Percentiles rank a stretch among this genome's conserved stretches.
Conservation (phyloP, 257 asterid species). For the Leonotis leonurus region DNA sequence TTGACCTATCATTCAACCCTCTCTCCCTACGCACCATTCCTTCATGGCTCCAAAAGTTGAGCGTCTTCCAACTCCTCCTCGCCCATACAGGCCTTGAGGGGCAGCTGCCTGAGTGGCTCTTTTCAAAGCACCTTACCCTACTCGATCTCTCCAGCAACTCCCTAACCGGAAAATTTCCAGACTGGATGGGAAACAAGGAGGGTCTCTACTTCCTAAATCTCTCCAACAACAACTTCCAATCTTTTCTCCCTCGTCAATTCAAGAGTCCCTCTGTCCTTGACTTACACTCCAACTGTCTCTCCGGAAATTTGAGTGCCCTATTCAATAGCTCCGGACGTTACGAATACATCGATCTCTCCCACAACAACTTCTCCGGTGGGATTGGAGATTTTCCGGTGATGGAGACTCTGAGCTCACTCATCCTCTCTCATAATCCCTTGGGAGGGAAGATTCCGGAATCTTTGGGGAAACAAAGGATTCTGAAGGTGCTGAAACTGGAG, state of each 20-base stretch:
- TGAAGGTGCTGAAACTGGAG: conserved; percentile 28
- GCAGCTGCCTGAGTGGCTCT: conserved; percentile 42
- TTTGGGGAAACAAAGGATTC: conserved; percentile 30
- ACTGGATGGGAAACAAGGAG: conserved; percentile 65
- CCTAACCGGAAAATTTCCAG: conserved; percentile 45
- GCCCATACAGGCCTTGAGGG: conserved; percentile 54
- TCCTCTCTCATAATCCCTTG: conserved; percentile 48
- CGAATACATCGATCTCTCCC: conserved; percentile 42
- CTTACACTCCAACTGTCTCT: conserved; percentile 53
- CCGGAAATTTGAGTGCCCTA: conserved; percentile 30
- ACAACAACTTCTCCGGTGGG: conserved; percentile 40
- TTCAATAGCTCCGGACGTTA: conserved; percentile 39
- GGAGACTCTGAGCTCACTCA: conserved; percentile 24
- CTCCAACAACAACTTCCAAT: conserved; percentile 44
- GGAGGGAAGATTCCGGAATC: conserved; percentile 47
- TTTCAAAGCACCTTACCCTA: conserved; percentile 35
- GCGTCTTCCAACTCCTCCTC: conserved; percentile 29
- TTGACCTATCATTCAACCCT: conserved; percentile 62
- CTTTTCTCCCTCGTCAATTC: conserved; percentile 43
- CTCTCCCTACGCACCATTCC: conserved; percentile 36
- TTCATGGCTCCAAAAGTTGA: conserved; percentile 30
- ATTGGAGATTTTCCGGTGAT: conserved; percentile 32
- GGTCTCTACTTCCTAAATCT: conserved; percentile 38
- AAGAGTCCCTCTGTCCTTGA: conserved; percentile 49
- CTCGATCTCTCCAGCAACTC: conserved; percentile 58